A percentile compares a stretch with the other conserved stretches of the same genome.
Conservation (phyloP, 78 protist species). For the Emiliania huxleyi region DNA sequence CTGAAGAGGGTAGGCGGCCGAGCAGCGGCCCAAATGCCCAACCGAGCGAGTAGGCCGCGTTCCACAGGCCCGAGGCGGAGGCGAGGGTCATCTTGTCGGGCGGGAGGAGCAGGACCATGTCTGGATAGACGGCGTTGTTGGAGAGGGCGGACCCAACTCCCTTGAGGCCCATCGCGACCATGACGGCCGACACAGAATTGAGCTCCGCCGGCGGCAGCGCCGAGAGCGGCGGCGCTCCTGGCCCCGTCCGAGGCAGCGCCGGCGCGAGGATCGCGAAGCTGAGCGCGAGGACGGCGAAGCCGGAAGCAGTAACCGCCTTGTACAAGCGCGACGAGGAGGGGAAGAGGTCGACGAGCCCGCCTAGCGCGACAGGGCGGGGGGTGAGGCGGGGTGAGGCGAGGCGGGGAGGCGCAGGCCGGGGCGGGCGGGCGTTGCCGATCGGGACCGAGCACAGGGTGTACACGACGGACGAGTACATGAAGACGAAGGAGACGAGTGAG, state of each 20-base stretch:
- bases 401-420: too few species aligned
- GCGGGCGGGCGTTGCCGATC: not conserved
- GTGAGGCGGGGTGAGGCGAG: too few species aligned
- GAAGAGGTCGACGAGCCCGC: not conserved
- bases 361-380: not conserved
- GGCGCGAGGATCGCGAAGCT: slow-evolving; percentile 29
- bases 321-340: not conserved
- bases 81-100: not conserved
- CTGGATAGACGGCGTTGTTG: slow-evolving; percentile 43
- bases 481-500: not conserved
- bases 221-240: not conserved
- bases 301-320: not conserved
- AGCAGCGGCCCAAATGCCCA: slow-evolving; percentile 34
- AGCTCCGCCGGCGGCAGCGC: not conserved
- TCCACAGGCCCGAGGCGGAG: slow-evolving; percentile 26
- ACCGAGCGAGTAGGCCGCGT: slow-evolving; percentile 41
- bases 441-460: slow-evolving; percentile 14
- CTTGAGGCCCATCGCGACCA: slow-evolving; percentile 15
- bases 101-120: not conserved
- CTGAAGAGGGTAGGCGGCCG: not conserved
- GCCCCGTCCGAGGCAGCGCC: not conserved
- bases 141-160: slow-evolving; percentile 37
- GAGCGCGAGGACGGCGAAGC: not conserved
- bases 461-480: slow-evolving; percentile 26
- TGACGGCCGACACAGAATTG: not conserved